Evolutionary conservation across 2,329 filamentous ascomycete genomes (phyloP).

Genomic region (Aureobasidium melanogenum): DNA sequence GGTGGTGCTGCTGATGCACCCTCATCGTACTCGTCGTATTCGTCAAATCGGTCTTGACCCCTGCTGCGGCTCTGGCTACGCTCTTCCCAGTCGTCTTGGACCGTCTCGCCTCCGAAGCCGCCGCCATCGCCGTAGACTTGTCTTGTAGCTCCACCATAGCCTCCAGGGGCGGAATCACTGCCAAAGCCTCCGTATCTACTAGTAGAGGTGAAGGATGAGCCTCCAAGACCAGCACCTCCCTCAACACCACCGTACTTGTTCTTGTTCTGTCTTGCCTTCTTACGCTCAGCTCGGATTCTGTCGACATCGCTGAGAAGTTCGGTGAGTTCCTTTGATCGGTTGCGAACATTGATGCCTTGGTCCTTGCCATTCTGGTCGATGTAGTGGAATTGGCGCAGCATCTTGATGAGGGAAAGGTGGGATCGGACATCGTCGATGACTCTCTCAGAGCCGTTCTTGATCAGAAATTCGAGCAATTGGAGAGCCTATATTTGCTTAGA

Average conservation of each 20-base stretch:
- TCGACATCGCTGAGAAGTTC: constrained; percentile 93
- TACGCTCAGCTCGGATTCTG: constrained; percentile 62
- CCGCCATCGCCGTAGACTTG: constrained; percentile 92
- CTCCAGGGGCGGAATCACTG: constrained; percentile 51
- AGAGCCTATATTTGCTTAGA: constrained; percentile 44
- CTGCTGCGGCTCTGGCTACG: constrained; percentile 51
- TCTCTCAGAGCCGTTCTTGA: constrained; percentile 96
- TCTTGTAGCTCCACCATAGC: constrained; percentile 39
- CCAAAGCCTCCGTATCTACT: constrained; percentile 84
- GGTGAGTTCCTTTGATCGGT: constrained; percentile 88
- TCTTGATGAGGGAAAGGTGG: constrained; percentile 90
- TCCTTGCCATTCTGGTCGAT: constrained; percentile 96
- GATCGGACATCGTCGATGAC: constrained; percentile 96
- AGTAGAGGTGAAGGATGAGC: constrained; percentile 43
- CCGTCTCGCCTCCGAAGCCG: constrained; percentile 72
- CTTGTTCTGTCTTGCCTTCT: constrained; percentile 83
- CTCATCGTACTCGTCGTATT: constrained; percentile 95
- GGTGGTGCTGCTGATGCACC: constrained; percentile 46
- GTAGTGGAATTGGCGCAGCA: constrained; percentile 96
- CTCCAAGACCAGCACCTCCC: constrained; percentile 58
- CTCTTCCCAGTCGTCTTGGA: constrained; percentile 53
- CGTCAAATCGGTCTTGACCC: constrained; percentile 74
- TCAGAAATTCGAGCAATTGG: constrained; percentile 89
- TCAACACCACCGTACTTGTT: constrained; percentile 96
- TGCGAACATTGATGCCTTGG: constrained; percentile 94